phyloP scores from a whole-genome alignment of 202 grass and related monocot species.

The Hordeum pubiflorum region DNA sequence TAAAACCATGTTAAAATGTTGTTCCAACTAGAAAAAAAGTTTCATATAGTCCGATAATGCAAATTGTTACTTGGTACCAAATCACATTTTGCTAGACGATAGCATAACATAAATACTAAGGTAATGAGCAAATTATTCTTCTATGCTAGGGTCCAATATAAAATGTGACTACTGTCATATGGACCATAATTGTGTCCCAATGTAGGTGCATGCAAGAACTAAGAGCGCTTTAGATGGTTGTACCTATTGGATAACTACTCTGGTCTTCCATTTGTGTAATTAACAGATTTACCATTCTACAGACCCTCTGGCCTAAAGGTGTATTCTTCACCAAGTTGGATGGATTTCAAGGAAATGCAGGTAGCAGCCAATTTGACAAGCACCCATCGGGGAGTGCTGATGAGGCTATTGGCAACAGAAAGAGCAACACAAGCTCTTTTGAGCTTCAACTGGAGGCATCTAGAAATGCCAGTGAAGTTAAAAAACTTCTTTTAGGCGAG shows the following conservation, averaged over 20 bases:
- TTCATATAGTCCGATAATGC: slow-evolving; percentile 19
- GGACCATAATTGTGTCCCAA: background rate
- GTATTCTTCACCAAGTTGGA: slow-evolving; percentile 79
- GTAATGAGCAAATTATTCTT: slow-evolving; percentile 14
- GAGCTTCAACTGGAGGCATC: slow-evolving; percentile 81
- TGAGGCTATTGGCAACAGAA: slow-evolving; percentile 33
- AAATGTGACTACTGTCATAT: background rate
- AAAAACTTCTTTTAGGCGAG: slow-evolving; percentile 93
- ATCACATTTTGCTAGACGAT: slow-evolving; percentile 4
- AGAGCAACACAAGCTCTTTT: slow-evolving; percentile 38
- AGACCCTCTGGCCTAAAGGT: slow-evolving; percentile 90
- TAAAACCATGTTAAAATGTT: slow-evolving; percentile 18
- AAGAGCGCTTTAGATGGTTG: slow-evolving; percentile 6
- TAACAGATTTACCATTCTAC: slow-evolving; percentile 30
- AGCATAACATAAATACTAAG: background rate
- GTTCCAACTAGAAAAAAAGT: background rate
- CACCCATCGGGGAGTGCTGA: slow-evolving; percentile 33
- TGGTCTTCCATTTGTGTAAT: background rate
- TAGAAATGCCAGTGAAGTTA: slow-evolving; percentile 91
- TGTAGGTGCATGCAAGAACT: background rate
- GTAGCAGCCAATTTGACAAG: slow-evolving; percentile 34
- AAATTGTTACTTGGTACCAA: slow-evolving; percentile 12
- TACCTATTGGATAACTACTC: background rate
- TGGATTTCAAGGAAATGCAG: slow-evolving; percentile 42
- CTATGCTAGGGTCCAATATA: background rate